Base-by-base conservation (phyloP, 2,329 filamentous ascomycete species). In the Colletotrichum simmondsii region DNA sequence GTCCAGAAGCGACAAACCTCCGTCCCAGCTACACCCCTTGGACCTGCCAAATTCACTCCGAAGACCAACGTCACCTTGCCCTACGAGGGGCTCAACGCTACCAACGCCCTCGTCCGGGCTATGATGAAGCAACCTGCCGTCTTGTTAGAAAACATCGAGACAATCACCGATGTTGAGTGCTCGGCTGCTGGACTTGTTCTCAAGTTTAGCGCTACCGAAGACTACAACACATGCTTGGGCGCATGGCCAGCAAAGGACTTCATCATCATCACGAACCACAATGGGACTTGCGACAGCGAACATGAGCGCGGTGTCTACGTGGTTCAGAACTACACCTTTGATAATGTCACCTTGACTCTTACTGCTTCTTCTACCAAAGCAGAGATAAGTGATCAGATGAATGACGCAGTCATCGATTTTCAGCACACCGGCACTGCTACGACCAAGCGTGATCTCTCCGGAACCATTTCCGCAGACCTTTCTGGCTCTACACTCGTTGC, bases 211-310 rank as follows among this genome's bases (percentile, higher is more conserved):
- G 64, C 60, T 24, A 24, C 63, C 16, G 68, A 71, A 4, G 71
- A 66, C 22, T 77, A 76, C 70, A 54, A 65, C 22, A 71, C 76
- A 22, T 75, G 75, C 8, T 60, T 78, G 32, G 42, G 56, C 1
- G n/a, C 71, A 52, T 78, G 77, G 77, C 58, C 61, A 7, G n/a
- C 65, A 2, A 62, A 72, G 5, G 56, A 73, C 57, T 75, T 86
- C 32, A 77, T 84, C 42, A 74, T 86, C 46, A 79, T 86, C 70
- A 86, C 84, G 12, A 85, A 84, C 77, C 81, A 85, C 75, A 68
- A 81, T 22, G 83, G 82, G 28, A 78, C 82, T 67, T 85, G 84
- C 71, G 82, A 85, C 69, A 73, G 73, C 10, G 77, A 80, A 60
- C 74, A 80, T 19, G 82, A 85, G 77, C 80, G 83, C 32, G 81